These are phyloP conservation scores for Aspergillus fructus DNA, from an alignment of 2,329 filamentous ascomycete species.

Conservation along the genomic window DNA sequence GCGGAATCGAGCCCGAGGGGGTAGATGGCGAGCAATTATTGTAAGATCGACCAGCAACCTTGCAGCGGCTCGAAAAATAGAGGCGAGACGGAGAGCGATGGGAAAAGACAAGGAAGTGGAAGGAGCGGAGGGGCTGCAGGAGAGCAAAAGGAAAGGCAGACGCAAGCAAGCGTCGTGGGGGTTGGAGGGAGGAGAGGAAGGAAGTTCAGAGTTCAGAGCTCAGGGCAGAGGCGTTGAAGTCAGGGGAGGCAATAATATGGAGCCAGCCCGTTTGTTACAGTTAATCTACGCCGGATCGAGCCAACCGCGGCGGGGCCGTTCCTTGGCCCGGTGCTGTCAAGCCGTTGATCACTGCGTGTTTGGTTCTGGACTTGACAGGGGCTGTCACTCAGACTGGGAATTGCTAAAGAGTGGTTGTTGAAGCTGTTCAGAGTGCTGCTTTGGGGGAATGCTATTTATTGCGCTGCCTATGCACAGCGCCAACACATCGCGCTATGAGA, in stretches of 20 bases:
- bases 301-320: neutral
- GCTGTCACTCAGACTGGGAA: neutral
- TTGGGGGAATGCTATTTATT: neutral
- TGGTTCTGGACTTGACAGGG: neutral
- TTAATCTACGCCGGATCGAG: neutral
- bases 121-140: neutral
- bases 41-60: constrained; percentile 31
- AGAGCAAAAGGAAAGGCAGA: constrained; percentile 1
- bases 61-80: constrained; percentile 8
- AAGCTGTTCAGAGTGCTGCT: neutral
- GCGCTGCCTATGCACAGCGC: neutral
- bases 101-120: neutral
- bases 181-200: neutral
- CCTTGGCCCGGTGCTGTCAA: neutral
- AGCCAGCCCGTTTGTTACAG: neutral
- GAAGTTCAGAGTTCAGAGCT: neutral
- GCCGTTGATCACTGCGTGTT: neutral
- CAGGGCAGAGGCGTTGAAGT: neutral
- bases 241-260: neutral
- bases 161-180: constrained; percentile 2
- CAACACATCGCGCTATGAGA: constrained; percentile 5
- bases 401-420: neutral
- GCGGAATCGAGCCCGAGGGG: constrained; percentile 8
- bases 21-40: constrained; percentile 8
- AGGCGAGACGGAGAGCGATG: neutral